Evolutionary conservation across 2,329 filamentous ascomycete species (phyloP), one percentile per base, ranked within the genome.

Genomic region (Trichophyton schoenleinii): DNA sequence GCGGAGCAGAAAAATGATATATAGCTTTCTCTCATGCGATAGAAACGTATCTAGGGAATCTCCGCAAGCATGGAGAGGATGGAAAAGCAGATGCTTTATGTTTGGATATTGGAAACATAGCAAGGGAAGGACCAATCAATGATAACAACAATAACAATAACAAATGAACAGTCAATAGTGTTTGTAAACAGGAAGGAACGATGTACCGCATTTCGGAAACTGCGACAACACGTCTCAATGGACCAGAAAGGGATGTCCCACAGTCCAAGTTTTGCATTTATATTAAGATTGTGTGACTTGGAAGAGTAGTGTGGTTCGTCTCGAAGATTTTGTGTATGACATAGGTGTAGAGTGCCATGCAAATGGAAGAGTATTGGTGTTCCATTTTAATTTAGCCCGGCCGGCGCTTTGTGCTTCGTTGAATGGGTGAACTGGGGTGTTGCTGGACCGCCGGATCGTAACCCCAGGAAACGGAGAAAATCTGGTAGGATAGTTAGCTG

Each of bases 401-500:
- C 15, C n/a, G 2, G 41, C 41, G 1, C 41, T 20, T 18, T 44
- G 15, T 44, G 5, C 41, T 31, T 4, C 15, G 41, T 25, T 48
- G 18, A 48, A 44, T 22, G 44, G 44, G 20, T 25, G 20, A 48
- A 48, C 18, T 48, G 22, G 20, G 44, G 20, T 18, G n/a, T 18
- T 8, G n/a, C 6, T 31, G 28, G 28, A 8, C 28, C 28, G 28
- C 41, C 3, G 2, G 15, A 18, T 9, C 3, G 3, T 48, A 48
- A 7, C 20, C n/a, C 41, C 7, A 44, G 41, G 41, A 44, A 7
- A 18, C 4, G n/a, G 15, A 15, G 41, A 13, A 8, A 20, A 15
- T 53, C 49, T 53, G 31, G n/a, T 22, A 31, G 55, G 15, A 44
- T 68, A 74, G 72, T 75, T 72, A 66, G 65, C 48, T 60, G 60